A percentile compares a stretch with the other conserved stretches of the same genome.
phyloP scores from a whole-genome alignment of 306 rosid genomes.

The Astragalus membranaceus region DNA sequence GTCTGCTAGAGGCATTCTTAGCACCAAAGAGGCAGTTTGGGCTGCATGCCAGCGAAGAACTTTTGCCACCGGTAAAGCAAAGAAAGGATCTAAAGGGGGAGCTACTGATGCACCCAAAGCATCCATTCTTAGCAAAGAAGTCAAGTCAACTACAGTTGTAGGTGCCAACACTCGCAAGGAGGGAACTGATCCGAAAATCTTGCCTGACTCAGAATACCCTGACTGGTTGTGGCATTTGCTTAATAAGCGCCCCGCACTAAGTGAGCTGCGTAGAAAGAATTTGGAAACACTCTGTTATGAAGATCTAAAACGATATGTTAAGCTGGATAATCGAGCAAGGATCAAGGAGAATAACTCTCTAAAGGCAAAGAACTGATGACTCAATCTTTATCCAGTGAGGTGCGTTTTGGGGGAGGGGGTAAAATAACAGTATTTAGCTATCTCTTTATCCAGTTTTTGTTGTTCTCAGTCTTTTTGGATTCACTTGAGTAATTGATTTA shows the following conservation, averaged over 20 bases:
- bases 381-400: conserved; percentile 26
- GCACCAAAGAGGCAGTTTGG: conserved; percentile 29
- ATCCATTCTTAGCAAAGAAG: conserved; percentile 72
- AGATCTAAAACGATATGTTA: conserved; percentile 67
- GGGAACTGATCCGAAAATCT: conserved; percentile 72
- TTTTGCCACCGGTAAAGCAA: conserved; percentile 63
- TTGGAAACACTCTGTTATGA: conserved; percentile 50
- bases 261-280: conserved; percentile 68
- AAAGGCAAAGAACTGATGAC: conserved; percentile 72
- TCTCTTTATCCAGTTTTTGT: conserved; percentile 7
- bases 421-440: not conserved
- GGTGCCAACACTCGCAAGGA: conserved; percentile 83
- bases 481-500: conserved; percentile 14
- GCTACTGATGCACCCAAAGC: conserved; percentile 63
- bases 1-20: conserved; percentile 26
- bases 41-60: conserved; percentile 30
- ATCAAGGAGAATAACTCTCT: conserved; percentile 74
- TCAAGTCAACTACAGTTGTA: conserved; percentile 71
- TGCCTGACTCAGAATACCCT: conserved; percentile 81
- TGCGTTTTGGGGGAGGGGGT: not conserved
- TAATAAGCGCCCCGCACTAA: conserved; percentile 64
- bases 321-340: conserved; percentile 73
- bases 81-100: conserved; percentile 77
- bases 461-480: conserved; percentile 22
- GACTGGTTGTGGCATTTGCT: conserved; percentile 76